Conservation (phyloP, 2,329 filamentous ascomycete genomes). For the Apiospora malaysiana region DNA sequence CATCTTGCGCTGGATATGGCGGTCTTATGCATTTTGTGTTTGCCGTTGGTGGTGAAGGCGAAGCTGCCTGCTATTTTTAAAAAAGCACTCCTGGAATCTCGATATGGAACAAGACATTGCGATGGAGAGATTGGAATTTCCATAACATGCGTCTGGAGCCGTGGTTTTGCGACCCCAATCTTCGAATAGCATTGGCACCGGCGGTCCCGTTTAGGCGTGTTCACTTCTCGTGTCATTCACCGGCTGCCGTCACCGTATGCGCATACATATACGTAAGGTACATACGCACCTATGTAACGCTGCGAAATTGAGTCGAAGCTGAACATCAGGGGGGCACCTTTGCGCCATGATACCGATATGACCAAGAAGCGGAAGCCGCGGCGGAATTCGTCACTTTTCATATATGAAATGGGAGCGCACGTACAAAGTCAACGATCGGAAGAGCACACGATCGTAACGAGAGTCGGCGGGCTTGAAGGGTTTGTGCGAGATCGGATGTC, state of each 20-base stretch:
- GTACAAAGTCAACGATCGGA: background rate
- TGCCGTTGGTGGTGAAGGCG: background rate
- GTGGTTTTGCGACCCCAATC: background rate
- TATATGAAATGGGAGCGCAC: background rate
- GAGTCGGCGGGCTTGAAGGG: slow-evolving; percentile 1
- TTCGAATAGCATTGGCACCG: slow-evolving; percentile 3
- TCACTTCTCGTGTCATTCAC: background rate
- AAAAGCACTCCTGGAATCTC: background rate
- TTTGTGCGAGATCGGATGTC: slow-evolving; percentile 3
- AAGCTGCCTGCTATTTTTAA: background rate
- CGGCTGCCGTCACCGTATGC: slow-evolving; percentile 1
- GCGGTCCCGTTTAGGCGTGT: background rate
- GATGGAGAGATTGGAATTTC: background rate
- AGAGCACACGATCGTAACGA: background rate
- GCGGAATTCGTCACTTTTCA: background rate
- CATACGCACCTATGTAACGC: background rate
- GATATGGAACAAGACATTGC: background rate
- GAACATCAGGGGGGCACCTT: background rate
- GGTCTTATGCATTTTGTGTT: background rate
- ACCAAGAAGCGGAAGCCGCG: background rate
- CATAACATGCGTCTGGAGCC: background rate
- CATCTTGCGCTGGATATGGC: background rate
- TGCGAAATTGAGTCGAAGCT: background rate
- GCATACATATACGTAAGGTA: background rate
- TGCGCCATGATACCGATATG: background rate